phyloP scores from a whole-genome alignment of 805 yeast species.

The Jamesozyma hellenica region DNA sequence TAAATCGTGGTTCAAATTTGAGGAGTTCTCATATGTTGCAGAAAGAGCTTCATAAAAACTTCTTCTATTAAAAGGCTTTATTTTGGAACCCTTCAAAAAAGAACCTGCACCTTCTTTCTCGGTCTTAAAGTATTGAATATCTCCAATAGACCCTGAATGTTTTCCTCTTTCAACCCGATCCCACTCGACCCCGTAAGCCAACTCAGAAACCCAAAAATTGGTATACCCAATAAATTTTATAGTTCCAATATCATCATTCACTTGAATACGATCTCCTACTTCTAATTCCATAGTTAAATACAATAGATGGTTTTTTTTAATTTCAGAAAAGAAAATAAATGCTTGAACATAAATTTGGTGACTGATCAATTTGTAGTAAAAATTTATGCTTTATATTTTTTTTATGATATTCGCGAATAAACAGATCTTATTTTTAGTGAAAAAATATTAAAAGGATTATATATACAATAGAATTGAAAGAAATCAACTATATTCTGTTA shows the following conservation, averaged over 20 bases:
- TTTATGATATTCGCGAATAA: no score
- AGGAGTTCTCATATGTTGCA: conserved; percentile 36
- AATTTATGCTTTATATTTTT: no score
- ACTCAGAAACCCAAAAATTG: conserved; percentile 48
- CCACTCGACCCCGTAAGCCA: conserved; percentile 81
- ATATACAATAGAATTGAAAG: no score
- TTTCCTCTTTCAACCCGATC: conserved; percentile 62
- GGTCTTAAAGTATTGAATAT: conserved; percentile 43
- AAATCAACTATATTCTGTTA: no score
- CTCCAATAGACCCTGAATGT: conserved; percentile 53
- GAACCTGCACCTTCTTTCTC: conserved; percentile 14
- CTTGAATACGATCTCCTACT: conserved; percentile 27
- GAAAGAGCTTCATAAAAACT: conserved; percentile 42
- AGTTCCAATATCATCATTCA: conserved; percentile 47
- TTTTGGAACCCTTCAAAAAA: conserved; percentile 13
- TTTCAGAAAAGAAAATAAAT: no score
- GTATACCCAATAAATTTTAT: conserved; percentile 51
- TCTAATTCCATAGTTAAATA: conserved; percentile 6
- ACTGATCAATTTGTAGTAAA: background rate
- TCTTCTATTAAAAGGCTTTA: conserved; percentile 21
- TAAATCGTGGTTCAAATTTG: conserved; percentile 27
- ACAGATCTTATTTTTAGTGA: no score
- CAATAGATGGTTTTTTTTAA: no score
- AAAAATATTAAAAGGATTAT: background rate
- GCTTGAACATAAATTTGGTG: background rate